Percentiles rank a stretch among this genome's conserved stretches.
phyloP scores from a whole-genome alignment of 2,329 filamentous ascomycete species.

The Dactylellina sp. region DNA sequence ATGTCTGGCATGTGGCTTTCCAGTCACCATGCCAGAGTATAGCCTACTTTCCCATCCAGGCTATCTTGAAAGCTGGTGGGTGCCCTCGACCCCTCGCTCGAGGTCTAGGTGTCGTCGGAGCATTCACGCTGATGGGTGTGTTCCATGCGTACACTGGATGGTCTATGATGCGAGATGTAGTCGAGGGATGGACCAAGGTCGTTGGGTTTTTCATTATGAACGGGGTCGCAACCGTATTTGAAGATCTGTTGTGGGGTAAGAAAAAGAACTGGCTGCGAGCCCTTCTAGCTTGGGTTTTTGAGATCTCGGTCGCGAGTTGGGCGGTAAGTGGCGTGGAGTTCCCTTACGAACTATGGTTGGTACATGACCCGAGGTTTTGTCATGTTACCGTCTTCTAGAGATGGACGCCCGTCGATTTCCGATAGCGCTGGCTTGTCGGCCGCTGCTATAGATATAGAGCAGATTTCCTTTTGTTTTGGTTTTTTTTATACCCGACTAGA shows the following conservation, averaged over 20 bases:
- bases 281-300: constrained; percentile 60
- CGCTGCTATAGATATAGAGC: constrained; percentile 31
- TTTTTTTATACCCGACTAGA: constrained; percentile 15
- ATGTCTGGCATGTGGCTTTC: constrained; percentile 55
- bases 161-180: constrained; percentile 49
- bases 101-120: constrained; percentile 42
- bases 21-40: constrained; percentile 53
- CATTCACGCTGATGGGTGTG: constrained; percentile 51
- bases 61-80: constrained; percentile 27
- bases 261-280: constrained; percentile 59
- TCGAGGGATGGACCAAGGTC: constrained; percentile 42
- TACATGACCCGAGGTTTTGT: constrained; percentile 57
- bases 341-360: constrained; percentile 58
- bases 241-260: constrained; percentile 60
- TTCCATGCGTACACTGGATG: constrained; percentile 52
- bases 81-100: constrained; percentile 26
- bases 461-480: not conserved
- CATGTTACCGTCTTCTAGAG: constrained; percentile 49
- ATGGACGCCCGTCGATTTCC: constrained; percentile 10
- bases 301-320: constrained; percentile 61
- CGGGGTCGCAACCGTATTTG: constrained; percentile 57
- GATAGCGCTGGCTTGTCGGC: constrained; percentile 11
- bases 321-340: constrained; percentile 60
- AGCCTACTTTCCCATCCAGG: constrained; percentile 36
- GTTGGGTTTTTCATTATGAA: constrained; percentile 51